Evolutionary conservation across 148 eudicot genomes (phyloP).

Genomic region (Dysphania ambrosioides): DNA sequence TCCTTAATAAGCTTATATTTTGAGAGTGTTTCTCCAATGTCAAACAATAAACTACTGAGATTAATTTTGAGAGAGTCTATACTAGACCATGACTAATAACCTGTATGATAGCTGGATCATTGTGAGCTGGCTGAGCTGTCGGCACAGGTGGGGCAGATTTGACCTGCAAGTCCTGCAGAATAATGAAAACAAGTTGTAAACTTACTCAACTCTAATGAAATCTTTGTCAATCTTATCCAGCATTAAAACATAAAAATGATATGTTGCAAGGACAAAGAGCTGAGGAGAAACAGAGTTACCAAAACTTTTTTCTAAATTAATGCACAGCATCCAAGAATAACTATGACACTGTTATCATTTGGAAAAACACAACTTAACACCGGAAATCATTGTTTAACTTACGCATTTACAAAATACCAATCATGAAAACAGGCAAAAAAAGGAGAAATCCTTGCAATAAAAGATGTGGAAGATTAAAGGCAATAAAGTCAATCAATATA

Average conservation of each 20-base stretch:
- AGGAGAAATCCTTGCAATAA: too few species aligned
- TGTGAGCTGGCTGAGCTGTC: slow-evolving; percentile 36
- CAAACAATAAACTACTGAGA: background rate
- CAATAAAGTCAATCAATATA: background rate
- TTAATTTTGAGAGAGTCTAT: background rate
- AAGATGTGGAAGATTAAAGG: too few species aligned
- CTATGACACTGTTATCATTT: too few species aligned
- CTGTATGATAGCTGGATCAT: slow-evolving; percentile 73
- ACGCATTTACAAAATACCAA: background rate
- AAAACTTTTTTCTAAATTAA: background rate
- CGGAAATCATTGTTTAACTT: background rate
- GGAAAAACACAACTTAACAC: background rate
- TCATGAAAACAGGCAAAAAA: too few species aligned
- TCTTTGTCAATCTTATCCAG: background rate
- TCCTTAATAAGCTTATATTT: background rate
- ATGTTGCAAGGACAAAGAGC: background rate
- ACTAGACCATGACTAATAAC: slow-evolving; percentile 21
- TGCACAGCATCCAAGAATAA: background rate
- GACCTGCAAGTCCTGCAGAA: slow-evolving; percentile 61
- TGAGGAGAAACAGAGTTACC: background rate
- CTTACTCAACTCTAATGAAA: background rate
- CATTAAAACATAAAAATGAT: background rate
- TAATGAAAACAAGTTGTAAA: background rate
- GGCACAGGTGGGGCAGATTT: slow-evolving; percentile 49
- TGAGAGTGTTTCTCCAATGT: background rate